Evolutionary conservation across 2,329 filamentous ascomycete genomes (phyloP).

Genomic region (Fusarium tricinctum): DNA sequence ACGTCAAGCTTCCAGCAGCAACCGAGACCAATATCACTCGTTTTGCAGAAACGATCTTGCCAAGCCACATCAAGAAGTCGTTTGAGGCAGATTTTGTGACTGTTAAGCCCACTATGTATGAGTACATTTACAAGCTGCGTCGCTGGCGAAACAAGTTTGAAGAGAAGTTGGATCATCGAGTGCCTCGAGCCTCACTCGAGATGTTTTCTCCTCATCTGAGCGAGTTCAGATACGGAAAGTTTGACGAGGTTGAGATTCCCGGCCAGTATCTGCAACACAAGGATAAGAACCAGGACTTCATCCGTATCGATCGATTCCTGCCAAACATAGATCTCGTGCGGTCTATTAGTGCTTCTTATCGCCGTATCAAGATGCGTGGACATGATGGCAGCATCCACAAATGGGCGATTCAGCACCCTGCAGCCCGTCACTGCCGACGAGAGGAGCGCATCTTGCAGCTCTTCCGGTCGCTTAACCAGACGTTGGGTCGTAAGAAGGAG

Average conservation of each 20-base stretch:
- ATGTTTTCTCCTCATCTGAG: conserved; percentile 90
- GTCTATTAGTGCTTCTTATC: conserved; percentile 90
- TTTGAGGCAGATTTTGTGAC: conserved; percentile 98
- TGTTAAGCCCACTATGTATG: conserved; percentile 96
- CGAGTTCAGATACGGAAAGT: conserved; percentile 97
- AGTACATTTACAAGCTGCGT: conserved; percentile 97
- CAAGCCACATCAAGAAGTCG: conserved; percentile 92
- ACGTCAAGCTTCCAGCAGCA: conserved; percentile 88
- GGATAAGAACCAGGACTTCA: conserved; percentile 99
- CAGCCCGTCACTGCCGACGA: conserved; percentile 89
- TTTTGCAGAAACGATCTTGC: conserved; percentile 96
- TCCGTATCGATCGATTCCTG: conserved; percentile 96
- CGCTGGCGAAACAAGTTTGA: conserved; percentile 98
- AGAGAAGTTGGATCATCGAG: conserved; percentile 91
- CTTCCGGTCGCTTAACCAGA: conserved; percentile 97
- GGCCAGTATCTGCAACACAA: conserved; percentile 97
- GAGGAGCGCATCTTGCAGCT: conserved; percentile 96
- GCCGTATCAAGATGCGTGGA: conserved; percentile 93
- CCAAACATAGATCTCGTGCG: conserved; percentile 94
- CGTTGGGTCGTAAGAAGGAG: conserved; percentile 92
- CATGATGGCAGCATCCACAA: conserved; percentile 98
- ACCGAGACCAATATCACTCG: conserved; percentile 97
- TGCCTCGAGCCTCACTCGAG: conserved; percentile 81
- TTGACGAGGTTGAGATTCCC: conserved; percentile 97
- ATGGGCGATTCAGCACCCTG: conserved; percentile 96